These are phyloP conservation scores for Rhizophagus clarus DNA, from an alignment of 192 early-diverging fungal species.

Conservation along the genomic window DNA sequence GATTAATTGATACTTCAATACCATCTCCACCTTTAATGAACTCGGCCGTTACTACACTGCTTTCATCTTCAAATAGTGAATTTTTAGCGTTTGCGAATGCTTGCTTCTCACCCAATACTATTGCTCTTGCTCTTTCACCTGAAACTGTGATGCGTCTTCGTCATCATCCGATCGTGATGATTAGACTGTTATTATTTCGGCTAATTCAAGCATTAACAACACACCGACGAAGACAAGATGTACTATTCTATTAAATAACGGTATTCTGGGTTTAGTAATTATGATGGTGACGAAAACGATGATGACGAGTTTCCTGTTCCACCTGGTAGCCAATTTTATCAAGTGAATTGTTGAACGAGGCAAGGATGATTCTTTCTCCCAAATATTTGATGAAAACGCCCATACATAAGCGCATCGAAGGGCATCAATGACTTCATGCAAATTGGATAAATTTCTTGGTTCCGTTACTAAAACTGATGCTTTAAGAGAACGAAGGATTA, in stretches of 20 bases:
- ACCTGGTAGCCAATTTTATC: not conserved
- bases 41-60: not conserved
- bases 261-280: too few species aligned
- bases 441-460: not conserved
- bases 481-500: conserved; percentile 2
- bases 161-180: too few species aligned
- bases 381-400: not conserved
- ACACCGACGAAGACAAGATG: too few species aligned
- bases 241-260: too few species aligned
- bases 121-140: not conserved
- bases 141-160: not conserved
- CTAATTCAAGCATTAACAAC: too few species aligned
- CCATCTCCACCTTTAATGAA: not conserved
- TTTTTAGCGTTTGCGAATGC: conserved; percentile 28
- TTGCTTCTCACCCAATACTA: conserved; percentile 14
- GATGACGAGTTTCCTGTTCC: too few species aligned
- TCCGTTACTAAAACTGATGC: not conserved
- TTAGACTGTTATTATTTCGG: too few species aligned
- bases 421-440: conserved; percentile 1
- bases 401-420: not conserved
- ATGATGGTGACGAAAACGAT: too few species aligned
- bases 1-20: not conserved
- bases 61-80: not conserved
- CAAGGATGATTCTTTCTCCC: not conserved
- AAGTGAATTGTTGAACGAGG: not conserved